These are phyloP conservation scores for Typha latifolia DNA, from an alignment of 176 grass and related monocot genomes.

Conservation along the genomic window DNA sequence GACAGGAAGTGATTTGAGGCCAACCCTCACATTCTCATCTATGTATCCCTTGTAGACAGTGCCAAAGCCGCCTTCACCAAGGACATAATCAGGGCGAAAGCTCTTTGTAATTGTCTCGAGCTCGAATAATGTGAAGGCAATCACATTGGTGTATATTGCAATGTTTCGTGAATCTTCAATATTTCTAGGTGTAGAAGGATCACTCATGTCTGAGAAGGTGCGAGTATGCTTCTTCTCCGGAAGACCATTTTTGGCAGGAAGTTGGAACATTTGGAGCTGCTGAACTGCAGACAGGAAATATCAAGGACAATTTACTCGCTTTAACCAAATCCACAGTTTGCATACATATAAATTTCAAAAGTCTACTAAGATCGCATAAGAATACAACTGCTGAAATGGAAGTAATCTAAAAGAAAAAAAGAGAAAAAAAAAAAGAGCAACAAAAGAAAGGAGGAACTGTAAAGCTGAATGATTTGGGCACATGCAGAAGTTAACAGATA, in stretches of 20 bases:
- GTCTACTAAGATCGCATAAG: no score
- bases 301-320: not conserved
- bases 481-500: no score
- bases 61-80: slow-evolving; percentile 95
- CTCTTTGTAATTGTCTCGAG: slow-evolving; percentile 98
- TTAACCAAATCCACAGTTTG: not conserved
- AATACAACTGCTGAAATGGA: no score
- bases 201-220: slow-evolving; percentile 65
- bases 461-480: no score
- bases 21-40: slow-evolving; percentile 97
- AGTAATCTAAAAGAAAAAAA: not conserved
- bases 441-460: slow-evolving; percentile 1
- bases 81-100: slow-evolving; percentile 87
- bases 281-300: slow-evolving; percentile 48
- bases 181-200: slow-evolving; percentile 63
- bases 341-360: no score
- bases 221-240: slow-evolving; percentile 52
- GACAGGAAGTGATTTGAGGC: slow-evolving; percentile 86
- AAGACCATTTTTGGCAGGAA: slow-evolving; percentile 46
- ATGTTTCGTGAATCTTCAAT: slow-evolving; percentile 89
- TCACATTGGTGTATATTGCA: slow-evolving; percentile 93
- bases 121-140: slow-evolving; percentile 87
- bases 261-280: slow-evolving; percentile 83
- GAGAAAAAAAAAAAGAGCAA: slow-evolving; percentile 10
- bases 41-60: slow-evolving; percentile 99